These are phyloP conservation scores for Monosporascus sp. DNA, from an alignment of 2,329 filamentous ascomycete genomes.

Conservation along the genomic window DNA sequence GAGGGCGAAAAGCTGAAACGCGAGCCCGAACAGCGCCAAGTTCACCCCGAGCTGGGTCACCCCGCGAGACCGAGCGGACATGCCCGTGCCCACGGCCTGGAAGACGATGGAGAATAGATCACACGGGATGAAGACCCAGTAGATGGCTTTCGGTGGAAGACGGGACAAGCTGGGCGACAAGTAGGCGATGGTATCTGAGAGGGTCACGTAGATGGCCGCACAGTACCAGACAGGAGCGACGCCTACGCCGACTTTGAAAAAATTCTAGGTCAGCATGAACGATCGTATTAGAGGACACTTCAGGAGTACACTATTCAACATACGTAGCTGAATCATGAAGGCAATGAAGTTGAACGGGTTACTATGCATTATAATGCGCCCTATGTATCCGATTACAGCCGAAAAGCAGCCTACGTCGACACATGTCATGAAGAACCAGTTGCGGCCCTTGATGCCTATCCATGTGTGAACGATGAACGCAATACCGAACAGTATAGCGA, in stretches of 20 bases:
- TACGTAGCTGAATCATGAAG: constrained; percentile 62
- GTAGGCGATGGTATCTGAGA: constrained; percentile 26
- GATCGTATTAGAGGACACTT: too few species aligned
- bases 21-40: constrained; percentile 48
- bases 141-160: constrained; percentile 21
- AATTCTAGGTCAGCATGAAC: neutral
- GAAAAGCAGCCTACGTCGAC: constrained; percentile 51
- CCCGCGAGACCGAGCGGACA: constrained; percentile 40
- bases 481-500: constrained; percentile 39
- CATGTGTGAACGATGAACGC: constrained; percentile 40
- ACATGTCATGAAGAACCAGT: constrained; percentile 41
- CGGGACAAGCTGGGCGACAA: constrained; percentile 20
- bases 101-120: constrained; percentile 38
- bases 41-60: constrained; percentile 36
- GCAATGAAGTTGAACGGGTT: constrained; percentile 54
- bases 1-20: constrained; percentile 53
- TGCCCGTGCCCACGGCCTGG: constrained; percentile 34
- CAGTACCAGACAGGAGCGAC: constrained; percentile 51
- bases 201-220: constrained; percentile 62
- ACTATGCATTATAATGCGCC: constrained; percentile 49
- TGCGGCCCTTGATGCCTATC: constrained; percentile 41
- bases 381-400: constrained; percentile 58
- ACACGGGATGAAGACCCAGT: constrained; percentile 30
- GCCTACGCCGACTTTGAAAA: constrained; percentile 47
- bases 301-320: constrained; percentile 11